These are phyloP conservation scores for Actinomortierella ambigua DNA, from an alignment of 371 early-diverging fungal species.

Conservation along the genomic window DNA sequence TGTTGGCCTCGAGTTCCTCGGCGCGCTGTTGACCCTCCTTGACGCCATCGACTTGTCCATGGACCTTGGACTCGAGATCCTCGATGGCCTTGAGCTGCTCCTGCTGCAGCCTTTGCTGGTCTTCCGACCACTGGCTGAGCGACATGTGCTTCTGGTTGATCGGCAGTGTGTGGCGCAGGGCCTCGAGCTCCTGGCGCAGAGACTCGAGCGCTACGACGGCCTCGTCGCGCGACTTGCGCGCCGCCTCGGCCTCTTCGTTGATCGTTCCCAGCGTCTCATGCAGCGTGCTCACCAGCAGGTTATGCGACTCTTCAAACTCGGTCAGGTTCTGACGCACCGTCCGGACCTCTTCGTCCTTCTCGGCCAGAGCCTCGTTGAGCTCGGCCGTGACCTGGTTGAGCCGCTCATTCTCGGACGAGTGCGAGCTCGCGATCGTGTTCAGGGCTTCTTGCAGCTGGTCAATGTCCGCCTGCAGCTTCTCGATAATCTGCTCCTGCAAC, in stretches of 20 bases:
- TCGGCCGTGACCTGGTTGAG: slow-evolving; percentile 39
- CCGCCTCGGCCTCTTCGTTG: slow-evolving; percentile 42
- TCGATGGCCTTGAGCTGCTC: slow-evolving; percentile 40
- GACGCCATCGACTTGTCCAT: slow-evolving; percentile 39
- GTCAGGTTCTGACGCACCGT: slow-evolving; percentile 44
- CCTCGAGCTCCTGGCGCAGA: slow-evolving; percentile 38
- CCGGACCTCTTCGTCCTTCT: slow-evolving; percentile 42
- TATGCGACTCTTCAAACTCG: slow-evolving; percentile 45
- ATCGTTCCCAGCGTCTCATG: slow-evolving; percentile 42
- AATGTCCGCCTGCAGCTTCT: slow-evolving; percentile 37
- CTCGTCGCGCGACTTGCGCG: slow-evolving; percentile 43
- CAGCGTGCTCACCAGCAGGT: slow-evolving; percentile 33
- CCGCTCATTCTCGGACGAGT: slow-evolving; percentile 38
- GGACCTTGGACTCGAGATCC: slow-evolving; percentile 32
- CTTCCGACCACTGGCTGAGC: slow-evolving; percentile 41
- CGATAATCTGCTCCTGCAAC: slow-evolving; percentile 45
- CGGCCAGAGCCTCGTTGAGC: slow-evolving; percentile 38
- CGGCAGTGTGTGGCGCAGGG: slow-evolving; percentile 36
- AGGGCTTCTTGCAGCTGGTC: slow-evolving; percentile 31
- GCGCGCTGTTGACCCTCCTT: slow-evolving; percentile 42
- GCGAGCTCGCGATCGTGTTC: slow-evolving; percentile 25
- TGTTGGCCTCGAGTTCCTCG: slow-evolving; percentile 34
- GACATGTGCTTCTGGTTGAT: slow-evolving; percentile 45
- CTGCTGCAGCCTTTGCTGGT: slow-evolving; percentile 40
- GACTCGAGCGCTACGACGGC: slow-evolving; percentile 36